phyloP scores from a whole-genome alignment of 1,284 basidiomycete genomes.

The Malassezia yamatoensis region DNA sequence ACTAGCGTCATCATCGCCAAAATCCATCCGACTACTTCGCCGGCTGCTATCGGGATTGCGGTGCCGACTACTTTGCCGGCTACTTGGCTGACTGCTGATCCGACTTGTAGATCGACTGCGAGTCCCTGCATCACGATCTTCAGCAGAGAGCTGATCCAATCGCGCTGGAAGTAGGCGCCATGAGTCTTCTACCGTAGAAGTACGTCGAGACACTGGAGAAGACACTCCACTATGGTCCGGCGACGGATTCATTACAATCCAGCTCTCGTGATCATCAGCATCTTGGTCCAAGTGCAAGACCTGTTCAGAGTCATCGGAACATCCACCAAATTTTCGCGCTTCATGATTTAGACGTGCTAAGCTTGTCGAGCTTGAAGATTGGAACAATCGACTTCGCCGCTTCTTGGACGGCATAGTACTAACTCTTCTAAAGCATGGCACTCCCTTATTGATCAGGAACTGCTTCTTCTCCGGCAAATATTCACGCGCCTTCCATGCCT shows the following conservation, averaged over 20 bases:
- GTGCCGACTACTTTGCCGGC: neutral
- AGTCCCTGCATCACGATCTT: neutral
- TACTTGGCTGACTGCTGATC: neutral
- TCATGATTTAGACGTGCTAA: constrained; percentile 21
- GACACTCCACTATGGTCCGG: neutral
- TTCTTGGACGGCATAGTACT: constrained; percentile 26
- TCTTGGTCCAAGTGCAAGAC: constrained; percentile 12
- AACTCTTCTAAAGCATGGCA: constrained; percentile 41
- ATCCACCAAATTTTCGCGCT: constrained; percentile 9
- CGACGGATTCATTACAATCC: constrained; percentile 29
- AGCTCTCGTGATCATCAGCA: constrained; percentile 27
- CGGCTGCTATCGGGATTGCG: neutral
- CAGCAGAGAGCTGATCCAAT: neutral
- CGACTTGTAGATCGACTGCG: neutral
- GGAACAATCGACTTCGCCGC: constrained; percentile 13
- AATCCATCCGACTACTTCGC: neutral
- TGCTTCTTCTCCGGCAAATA: constrained; percentile 91
- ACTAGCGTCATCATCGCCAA: neutral
- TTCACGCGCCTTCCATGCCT: constrained; percentile 70
- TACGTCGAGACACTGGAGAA: neutral
- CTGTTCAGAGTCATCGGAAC: neutral
- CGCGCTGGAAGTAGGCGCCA: neutral
- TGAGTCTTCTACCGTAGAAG: neutral
- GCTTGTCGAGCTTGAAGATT: constrained; percentile 22
- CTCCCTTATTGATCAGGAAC: constrained; percentile 61